Percentiles rank a stretch among this genome's conserved stretches.
Conservation (phyloP, 352 stramenopile genomes). For the Blastocystis sp. region DNA sequence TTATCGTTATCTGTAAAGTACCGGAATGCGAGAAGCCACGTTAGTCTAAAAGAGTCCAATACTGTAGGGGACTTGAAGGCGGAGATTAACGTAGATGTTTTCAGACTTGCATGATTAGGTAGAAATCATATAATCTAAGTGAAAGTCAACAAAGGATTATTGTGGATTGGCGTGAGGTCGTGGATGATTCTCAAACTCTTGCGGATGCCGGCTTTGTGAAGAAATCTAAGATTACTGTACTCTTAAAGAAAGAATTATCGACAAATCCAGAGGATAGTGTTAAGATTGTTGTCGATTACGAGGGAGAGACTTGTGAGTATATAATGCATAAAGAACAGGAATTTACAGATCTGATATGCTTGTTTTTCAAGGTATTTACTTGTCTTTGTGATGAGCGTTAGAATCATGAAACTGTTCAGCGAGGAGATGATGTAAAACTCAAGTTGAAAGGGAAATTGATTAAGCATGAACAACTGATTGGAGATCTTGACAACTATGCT, state of each 20-base stretch:
- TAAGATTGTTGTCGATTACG: neutral
- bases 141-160: slow-evolving; percentile 44
- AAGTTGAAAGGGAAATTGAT: slow-evolving; percentile 40
- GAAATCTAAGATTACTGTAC: slow-evolving; percentile 50
- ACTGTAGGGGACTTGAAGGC: slow-evolving; percentile 27
- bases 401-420: neutral
- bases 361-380: slow-evolving; percentile 23
- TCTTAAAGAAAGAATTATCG: slow-evolving; percentile 25
- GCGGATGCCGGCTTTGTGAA: slow-evolving; percentile 10
- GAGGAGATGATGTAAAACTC: slow-evolving; percentile 18
- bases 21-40: neutral
- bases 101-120: neutral
- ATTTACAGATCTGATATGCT: neutral
- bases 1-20: slow-evolving; percentile 33
- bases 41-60: slow-evolving; percentile 4
- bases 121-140: slow-evolving; percentile 41
- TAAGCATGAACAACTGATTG: slow-evolving; percentile 2
- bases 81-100: slow-evolving; percentile 7
- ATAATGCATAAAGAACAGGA: slow-evolving; percentile 53
- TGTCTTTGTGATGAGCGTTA: neutral
- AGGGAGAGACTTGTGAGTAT: slow-evolving; percentile 23
- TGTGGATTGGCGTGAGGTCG: slow-evolving; percentile 44
- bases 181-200: slow-evolving; percentile 12
- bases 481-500: neutral
- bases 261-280: slow-evolving; percentile 10